Percentiles rank a stretch among this genome's conserved stretches.
Conservation (phyloP, 2,329 filamentous ascomycete genomes). For the Trichoderma semiorbis region DNA sequence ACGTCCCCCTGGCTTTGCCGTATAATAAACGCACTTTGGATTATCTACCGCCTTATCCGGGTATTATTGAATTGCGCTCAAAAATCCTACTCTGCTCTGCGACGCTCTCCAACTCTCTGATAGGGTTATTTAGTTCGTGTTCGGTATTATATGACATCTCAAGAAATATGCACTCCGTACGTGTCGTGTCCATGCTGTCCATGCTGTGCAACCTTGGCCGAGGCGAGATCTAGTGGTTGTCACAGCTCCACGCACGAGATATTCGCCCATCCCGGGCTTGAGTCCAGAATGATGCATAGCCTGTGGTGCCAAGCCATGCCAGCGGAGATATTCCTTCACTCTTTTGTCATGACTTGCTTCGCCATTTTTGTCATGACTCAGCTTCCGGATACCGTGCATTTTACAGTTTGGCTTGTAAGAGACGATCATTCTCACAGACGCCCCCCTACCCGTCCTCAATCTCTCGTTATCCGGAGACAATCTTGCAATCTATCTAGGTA, state of each 20-base stretch:
- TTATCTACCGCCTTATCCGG: constrained; percentile 2
- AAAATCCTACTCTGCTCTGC: constrained; percentile 6
- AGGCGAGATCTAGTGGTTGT: not conserved
- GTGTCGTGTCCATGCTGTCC: not conserved
- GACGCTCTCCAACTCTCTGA: not conserved
- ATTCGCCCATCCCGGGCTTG: not conserved
- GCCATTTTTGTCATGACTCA: not conserved
- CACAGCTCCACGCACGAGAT: not conserved
- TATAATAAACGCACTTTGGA: not conserved
- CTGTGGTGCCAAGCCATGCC: not conserved
- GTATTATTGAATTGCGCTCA: not conserved
- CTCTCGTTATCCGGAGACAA: not conserved
- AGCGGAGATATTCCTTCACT: not conserved
- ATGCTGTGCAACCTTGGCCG: not conserved
- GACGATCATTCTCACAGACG: not conserved
- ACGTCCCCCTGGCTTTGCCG: not conserved
- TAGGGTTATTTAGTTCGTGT: not conserved
- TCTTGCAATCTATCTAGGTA: not conserved
- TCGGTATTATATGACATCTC: not conserved
- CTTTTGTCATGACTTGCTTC: not conserved
- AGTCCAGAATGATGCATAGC: not conserved
- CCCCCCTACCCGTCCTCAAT: not conserved
- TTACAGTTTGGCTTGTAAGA: not conserved
- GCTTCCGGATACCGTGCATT: not conserved
- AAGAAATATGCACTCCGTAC: not conserved